Evolutionary conservation across 2,329 filamentous ascomycete species (phyloP), one percentile per base, ranked within the genome.

Genomic region (Cercospora sp.): DNA sequence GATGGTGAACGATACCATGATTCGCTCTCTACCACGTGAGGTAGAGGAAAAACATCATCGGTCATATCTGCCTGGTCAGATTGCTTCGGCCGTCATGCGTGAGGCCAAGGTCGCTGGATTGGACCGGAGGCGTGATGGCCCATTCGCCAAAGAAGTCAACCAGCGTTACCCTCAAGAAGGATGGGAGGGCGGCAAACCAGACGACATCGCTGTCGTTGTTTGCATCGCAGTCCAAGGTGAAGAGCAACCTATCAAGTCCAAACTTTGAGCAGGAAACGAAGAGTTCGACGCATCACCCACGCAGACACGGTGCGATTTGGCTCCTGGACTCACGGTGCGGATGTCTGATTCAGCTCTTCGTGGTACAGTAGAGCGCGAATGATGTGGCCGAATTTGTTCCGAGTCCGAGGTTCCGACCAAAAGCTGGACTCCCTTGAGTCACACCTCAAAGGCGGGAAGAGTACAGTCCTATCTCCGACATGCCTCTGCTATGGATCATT

Each of bases 91-190:
- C 40, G 89, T 99, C 66, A 90, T 92, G 16, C 84, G 86, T 9
- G 91, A 93, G 63, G 94, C 95, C 5, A 97, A 97, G 80, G 83
- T 87, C 7, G 93, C 94, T 6, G 96, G 94, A 77, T 80, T 92
- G 67, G 93, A 97, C 80, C 87, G 85, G 60, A 92, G 91, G 75
- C 83, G 92, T 63, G 92, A 98, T 78, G 93, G 94, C 0, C 95
- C 95, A 0, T 99, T 99, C 79, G 93, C 95, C 48, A 97, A 92
- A 80, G 93, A 97, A 79, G 93, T 97, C 20, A 92, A 95, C 78
- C 91, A 90, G 76, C 89, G 91, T 76, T 97, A 92, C 74, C 94
- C 95, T 0, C 84, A 90, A 42, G 94, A 98, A 79, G 88, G 89
- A 67, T 99, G 92, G 88, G 89, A 89, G 67, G 95, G 95, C 67